Evolutionary conservation across 306 rosid species (phyloP).

Genomic region (Vigna unguiculata): DNA sequence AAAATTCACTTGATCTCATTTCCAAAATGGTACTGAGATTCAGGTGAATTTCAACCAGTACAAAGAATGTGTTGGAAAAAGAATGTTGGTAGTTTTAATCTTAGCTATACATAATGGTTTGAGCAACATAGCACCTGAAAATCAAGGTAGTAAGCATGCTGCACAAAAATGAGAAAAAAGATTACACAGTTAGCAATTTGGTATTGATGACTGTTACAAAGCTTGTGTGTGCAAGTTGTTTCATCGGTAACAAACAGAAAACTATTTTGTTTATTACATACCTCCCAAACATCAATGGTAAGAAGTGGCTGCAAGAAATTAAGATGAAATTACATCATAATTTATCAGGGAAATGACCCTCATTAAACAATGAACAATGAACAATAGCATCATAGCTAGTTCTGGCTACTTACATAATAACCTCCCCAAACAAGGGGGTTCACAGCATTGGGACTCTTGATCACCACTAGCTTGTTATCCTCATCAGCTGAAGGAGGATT

Average conservation of each 20-base stretch:
- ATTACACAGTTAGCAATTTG: conserved; percentile 30
- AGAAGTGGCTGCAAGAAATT: conserved; percentile 78
- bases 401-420: conserved; percentile 64
- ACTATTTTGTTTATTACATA: conserved; percentile 50
- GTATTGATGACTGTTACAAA: conserved; percentile 1
- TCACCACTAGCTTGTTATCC: conserved; percentile 73
- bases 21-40: not conserved
- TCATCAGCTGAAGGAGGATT: conserved; percentile 65
- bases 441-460: conserved; percentile 83
- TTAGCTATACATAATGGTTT: conserved; percentile 8
- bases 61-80: not conserved
- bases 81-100: not conserved
- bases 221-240: not conserved
- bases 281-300: conserved; percentile 94
- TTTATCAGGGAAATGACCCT: not conserved
- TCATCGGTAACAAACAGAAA: not conserved
- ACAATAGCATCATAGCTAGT: not conserved
- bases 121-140: conserved; percentile 66
- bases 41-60: not conserved
- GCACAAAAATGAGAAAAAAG: conserved; percentile 45
- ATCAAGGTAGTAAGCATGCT: conserved; percentile 94
- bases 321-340: conserved; percentile 33
- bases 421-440: conserved; percentile 81
- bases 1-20: not conserved
- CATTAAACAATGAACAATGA: conserved; percentile 16